Base-by-base conservation (phyloP, 768 basidiomycete genomes). In the Exsudoporus frostii region DNA sequence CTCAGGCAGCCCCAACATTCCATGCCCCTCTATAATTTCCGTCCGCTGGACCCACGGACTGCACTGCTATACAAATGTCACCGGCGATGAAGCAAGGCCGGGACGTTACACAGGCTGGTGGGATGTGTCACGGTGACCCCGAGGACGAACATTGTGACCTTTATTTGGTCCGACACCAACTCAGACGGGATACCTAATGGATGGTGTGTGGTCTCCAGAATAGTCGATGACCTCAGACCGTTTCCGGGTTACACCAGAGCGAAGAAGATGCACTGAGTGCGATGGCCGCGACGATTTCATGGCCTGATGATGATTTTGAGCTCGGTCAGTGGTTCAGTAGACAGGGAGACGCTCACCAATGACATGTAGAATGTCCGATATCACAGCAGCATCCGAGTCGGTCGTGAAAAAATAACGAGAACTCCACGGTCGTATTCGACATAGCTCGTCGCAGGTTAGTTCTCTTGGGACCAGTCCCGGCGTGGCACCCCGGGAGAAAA, bases 271-370 rank as follows among this genome's bases (percentile, higher is more conserved):
- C 47, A 92, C 88, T 65, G 33, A 37, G 24, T 95, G 88, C 5
- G 50, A 96, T 90, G 3, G 92, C 92, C 0, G 91, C 91, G 4
- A 91, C 81, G 24, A 93, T 87, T 73, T 94, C 86, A 64, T 94
- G 92, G 10, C 90, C 91, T 84, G 24, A 41, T 11, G 11, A 48
- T 22, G 34, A 42, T 24, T 11, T 14, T 54, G 25, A 53, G 43
- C 27, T 39, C 7, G 27, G 56, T 36, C 1, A 32, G 51, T 36
- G 29, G n/a, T 41, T 29, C 13, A 32, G 40, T 29, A 30, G 15
- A n/a, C 29, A 8, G 17, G 52, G 8, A 27, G 24, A 42, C 14
- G 37, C 66, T 52, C 20, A 71, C 71, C 66, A 6, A 66, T 67
- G 24, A 69, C 69, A 15, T 71, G 69, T 71, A 72, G 71, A 25